Base-by-base conservation (phyloP, 2,329 filamentous ascomycete genomes). In the Trichophyton simii region DNA sequence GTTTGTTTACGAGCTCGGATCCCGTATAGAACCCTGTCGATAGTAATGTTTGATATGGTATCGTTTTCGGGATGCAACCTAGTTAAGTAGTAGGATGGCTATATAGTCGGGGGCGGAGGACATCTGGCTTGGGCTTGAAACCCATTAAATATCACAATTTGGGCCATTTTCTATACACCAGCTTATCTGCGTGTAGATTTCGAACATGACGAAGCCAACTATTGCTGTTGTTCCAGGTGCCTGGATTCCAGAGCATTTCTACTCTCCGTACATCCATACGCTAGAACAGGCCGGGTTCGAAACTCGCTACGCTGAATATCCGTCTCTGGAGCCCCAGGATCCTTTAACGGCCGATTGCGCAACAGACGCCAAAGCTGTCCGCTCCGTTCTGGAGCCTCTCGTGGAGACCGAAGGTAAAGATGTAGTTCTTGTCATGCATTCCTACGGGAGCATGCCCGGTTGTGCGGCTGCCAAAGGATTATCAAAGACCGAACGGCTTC, bases 181-280 rank as follows among this genome's bases (percentile, higher is more conserved):
- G 50, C 50, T 34, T 54, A 54, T 31, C 50, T 54, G 48, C 18
- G 18, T 31, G 50, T 54, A 54, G 11, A 54, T 42, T n/a, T 58
- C 52, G 55, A 31, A 8, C 15, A 58, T 41, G 31, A 13, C 41
- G 15, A 75, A 74, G 62, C 72, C 72, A 1, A 67, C 70, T 11
- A 65, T 76, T 57, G 69, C 75, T 60, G 62, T 75, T 57, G 63
- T 75, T 6, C 72, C 71, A 7, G 73, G 73, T n/a, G 72, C 70
- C 34, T 73, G 76, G 65, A 62, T 64, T 0, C 72, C 74, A 7
- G 60, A 58, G 3, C 65, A 63, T 63, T 58, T 58, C 55, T 72
- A 69, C 57, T 63, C 61, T 2, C 61, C 61, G 9, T 64, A 74
- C 3, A 69, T 61, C 15, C 34, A 61, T 7, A 64, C 69, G n/a